Evolutionary conservation across 805 yeast genomes (phyloP).

Genomic region (Starmerella asiatica): DNA sequence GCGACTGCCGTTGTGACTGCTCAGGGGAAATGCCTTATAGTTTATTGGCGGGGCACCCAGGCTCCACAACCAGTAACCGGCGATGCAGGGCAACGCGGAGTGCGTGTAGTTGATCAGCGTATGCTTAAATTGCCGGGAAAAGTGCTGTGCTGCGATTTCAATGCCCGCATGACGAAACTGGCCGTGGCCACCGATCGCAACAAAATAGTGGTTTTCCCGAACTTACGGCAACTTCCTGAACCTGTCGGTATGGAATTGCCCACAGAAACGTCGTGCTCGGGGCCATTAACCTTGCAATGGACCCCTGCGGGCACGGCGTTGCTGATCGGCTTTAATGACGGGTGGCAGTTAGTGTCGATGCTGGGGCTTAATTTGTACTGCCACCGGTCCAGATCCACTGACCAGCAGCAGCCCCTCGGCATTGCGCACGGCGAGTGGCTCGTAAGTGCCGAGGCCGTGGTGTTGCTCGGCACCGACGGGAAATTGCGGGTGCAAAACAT

Average conservation of each 20-base stretch:
- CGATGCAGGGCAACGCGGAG: background rate
- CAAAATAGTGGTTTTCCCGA: conserved; percentile 1
- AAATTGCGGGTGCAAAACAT: conserved; percentile 17
- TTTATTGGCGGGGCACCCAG: background rate
- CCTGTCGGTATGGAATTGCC: conserved; percentile 6
- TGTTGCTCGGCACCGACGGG: conserved; percentile 23
- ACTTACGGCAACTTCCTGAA: background rate
- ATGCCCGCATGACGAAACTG: conserved; percentile 31
- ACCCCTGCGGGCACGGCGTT: conserved; percentile 29
- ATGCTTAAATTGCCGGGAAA: background rate
- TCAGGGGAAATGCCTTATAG: background rate
- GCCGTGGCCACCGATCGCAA: conserved; percentile 26
- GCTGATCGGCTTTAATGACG: conserved; percentile 27
- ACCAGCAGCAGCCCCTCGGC: conserved; percentile 12
- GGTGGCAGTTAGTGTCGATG: conserved; percentile 38
- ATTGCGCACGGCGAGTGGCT: conserved; percentile 26
- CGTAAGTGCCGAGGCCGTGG: conserved; percentile 27
- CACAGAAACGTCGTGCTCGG: background rate
- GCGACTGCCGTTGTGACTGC: background rate
- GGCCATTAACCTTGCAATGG: conserved; percentile 25
- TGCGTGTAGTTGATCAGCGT: too few relatives aligned
- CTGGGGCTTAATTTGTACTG: conserved; percentile 31
- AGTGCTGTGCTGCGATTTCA: conserved; percentile 25
- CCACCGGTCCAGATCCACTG: conserved; percentile 1
- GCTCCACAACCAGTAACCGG: background rate